Evolutionary conservation across 192 early-diverging fungal genomes (phyloP), one percentile per base, ranked within the genome.

Genomic region (Tieghemiomyces parasiticus): DNA sequence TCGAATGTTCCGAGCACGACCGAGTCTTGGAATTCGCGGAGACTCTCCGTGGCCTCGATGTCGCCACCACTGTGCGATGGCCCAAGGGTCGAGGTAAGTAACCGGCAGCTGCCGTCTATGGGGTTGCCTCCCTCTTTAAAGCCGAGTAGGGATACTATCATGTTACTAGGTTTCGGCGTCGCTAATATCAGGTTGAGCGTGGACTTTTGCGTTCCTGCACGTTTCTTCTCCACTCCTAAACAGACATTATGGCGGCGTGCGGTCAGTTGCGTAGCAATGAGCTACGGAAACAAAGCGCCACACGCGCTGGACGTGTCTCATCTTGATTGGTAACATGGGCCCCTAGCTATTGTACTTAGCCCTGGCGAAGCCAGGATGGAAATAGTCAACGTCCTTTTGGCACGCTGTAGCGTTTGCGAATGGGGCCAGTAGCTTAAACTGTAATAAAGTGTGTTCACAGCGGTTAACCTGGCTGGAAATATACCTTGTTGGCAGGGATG

Each of bases 171-270:
- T 10, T 12, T 46, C 16, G 22, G 19, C 45, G 16, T n/a, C 12
- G 10, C 19, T 12, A 22, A 2, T 10, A 46, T n/a, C 22, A 44
- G 45, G 16, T 2, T n/a, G n/a, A n/a, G n/a, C n/a, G n/a, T n/a
- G n/a, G n/a, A n/a, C n/a, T 4, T 4, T 46, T 46, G 16, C 16
- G 19, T 46, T 10, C 10, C 45, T n/a, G 16, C 19, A 12, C 45
- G 22, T 12, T 14, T 2, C 19, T 46, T 46, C 1, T 14, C 2
- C 45, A 46, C 45, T 46, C n/a, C n/a, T n/a, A n/a, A 22, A 74
- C 76, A 60, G 88, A 90, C 73, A 84, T 90, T 20, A 73, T 90
- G 73, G 88, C 86, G 16, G 88, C 88, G 13, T 90, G 88, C 50
- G 85, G 85, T 0, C 85, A 88, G 34, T 63, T 88, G 29, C 74